Base-by-base conservation (phyloP, 2,329 filamentous ascomycete genomes). In the Daldinia sp. region DNA sequence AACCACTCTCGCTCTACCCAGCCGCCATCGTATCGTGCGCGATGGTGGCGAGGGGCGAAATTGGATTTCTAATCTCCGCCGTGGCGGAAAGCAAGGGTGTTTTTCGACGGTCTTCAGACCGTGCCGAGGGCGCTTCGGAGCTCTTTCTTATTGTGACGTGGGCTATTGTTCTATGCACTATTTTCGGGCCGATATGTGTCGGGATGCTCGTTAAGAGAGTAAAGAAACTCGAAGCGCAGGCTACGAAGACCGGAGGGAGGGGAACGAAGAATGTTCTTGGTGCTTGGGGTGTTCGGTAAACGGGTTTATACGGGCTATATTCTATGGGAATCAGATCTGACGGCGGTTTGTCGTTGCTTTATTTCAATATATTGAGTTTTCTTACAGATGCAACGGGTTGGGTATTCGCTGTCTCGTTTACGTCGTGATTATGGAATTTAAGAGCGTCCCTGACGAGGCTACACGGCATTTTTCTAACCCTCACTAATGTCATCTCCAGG, bases 41-140 rank as follows among this genome's bases (percentile, higher is more conserved):
- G 2, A 94, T 94, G 91, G 85, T 90, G 0, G 87, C 91, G 0
- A 82, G 91, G n/a, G 91, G 91, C 0, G 91, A 95, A 73, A 92
- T 94, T 30, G 90, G 91, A 0, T 93, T 93, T 64, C 75, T 94
- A 41, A 92, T 95, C 63, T 87, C 88, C 0, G 86, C 88, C 0
- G 75, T 93, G 0, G 89, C 89, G 0, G 83, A 91, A 69, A 82
- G 78, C 45, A 78, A 80, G 1, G 78, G 79, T 0, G 75, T 83
- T 11, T 84, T 84, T 50, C 64, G 63, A 2, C 51, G 47, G 4
- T 29, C 61, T 2, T 68, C 68, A 4, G 66, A 68, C 35, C 55
- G 58, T 0, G 2, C 8, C 2, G 45, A 60, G 0, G 3, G 58
- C 23, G 35, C 67, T 25, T 80, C 78, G 0, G 76, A 82, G 17